Evolutionary conservation across 345 rosid genomes (phyloP).

Genomic region (Raphanus raphanistrum): DNA sequence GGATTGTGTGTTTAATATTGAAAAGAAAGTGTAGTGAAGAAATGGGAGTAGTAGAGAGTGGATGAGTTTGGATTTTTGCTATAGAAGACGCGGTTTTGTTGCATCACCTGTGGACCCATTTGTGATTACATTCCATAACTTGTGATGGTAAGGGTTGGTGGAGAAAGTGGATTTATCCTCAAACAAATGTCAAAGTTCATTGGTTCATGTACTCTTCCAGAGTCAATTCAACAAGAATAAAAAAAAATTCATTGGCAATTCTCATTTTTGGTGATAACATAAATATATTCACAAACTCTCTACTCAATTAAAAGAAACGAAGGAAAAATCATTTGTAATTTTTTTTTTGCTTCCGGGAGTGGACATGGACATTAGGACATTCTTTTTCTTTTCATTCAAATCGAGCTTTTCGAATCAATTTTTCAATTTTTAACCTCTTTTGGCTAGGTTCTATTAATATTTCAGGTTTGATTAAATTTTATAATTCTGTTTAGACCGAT

Average conservation of each 20-base stretch:
- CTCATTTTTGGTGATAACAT: neutral
- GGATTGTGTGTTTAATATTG: neutral
- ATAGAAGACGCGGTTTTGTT: constrained; percentile 40
- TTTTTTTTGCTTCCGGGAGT: neutral
- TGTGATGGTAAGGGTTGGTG: constrained; percentile 34
- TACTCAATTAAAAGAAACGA: neutral
- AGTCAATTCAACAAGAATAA: neutral
- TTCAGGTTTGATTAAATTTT: too few relatives aligned
- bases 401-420: too few relatives aligned
- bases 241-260: neutral
- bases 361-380: too few relatives aligned
- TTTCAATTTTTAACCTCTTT: too few relatives aligned
- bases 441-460: too few relatives aligned
- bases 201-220: neutral
- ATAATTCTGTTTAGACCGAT: too few relatives aligned
- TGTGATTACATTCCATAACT: constrained; percentile 26
- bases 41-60: constrained; percentile 10
- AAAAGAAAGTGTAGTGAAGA: constrained; percentile 26
- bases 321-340: neutral
- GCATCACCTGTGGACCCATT: constrained; percentile 30
- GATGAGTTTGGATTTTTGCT: constrained; percentile 23
- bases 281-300: neutral
- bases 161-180: constrained; percentile 22
- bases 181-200: constrained; percentile 29
- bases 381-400: too few relatives aligned